These are phyloP conservation scores for Nemophila menziesii DNA, from an alignment of 257 asterid genomes.

Conservation along the genomic window DNA sequence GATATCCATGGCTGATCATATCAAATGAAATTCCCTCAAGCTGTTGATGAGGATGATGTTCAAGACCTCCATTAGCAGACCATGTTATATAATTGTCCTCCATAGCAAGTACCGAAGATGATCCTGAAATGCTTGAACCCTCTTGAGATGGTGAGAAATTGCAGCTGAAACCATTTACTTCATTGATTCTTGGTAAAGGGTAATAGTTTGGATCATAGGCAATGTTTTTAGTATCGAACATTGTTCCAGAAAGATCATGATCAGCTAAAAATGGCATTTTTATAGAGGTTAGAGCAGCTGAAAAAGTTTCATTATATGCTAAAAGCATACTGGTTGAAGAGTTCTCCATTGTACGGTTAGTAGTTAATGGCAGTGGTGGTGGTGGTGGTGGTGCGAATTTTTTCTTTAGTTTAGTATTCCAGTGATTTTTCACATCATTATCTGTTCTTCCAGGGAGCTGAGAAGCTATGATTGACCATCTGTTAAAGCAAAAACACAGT, in stretches of 20 bases:
- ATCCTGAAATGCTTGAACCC: constrained; percentile 16
- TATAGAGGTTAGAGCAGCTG: not conserved
- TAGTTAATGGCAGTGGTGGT: constrained; percentile 1
- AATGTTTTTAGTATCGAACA: not conserved
- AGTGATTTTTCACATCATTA: constrained; percentile 49
- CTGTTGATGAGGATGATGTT: no score
- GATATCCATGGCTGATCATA: constrained; percentile 2
- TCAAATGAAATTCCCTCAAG: constrained; percentile 8
- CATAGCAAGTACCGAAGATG: constrained; percentile 14
- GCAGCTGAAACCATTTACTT: constrained; percentile 7
- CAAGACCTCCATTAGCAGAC: constrained; percentile 7
- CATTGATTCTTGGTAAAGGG: not conserved
- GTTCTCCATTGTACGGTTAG: not conserved
- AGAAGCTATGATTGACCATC: constrained; percentile 53
- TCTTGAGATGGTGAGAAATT: constrained; percentile 13
- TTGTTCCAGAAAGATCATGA: not conserved
- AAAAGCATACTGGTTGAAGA: constrained; percentile 1
- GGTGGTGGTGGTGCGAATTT: constrained; percentile 19
- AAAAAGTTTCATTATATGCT: constrained; percentile 9
- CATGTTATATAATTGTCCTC: constrained; percentile 8
- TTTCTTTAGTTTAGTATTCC: constrained; percentile 51
- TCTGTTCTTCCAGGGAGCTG: constrained; percentile 54
- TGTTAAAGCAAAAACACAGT: constrained; percentile 4
- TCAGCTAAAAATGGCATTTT: constrained; percentile 7
- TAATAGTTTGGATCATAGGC: not conserved